Evolutionary conservation across 73 alveolate species (phyloP), one percentile per base, ranked within the genome.

Genomic region (Paramecium octaurelia): DNA sequence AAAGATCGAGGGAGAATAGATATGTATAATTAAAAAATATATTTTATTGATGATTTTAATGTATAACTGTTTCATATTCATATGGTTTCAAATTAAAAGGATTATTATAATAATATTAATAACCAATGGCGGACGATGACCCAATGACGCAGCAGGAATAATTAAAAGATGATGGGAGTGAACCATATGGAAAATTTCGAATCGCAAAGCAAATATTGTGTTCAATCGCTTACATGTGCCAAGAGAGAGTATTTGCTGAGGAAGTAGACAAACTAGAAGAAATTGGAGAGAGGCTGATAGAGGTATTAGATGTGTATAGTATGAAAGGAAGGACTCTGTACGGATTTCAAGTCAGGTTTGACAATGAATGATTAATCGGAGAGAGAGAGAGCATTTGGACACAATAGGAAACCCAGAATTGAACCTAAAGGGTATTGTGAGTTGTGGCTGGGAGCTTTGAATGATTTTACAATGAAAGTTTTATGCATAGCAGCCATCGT

Each of bases 391-490:
- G 92, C 94, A 54, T 95, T 93, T 86, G 98, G 98, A 8, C 91
- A 86, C 83, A 95, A 95, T 76, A 35, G 87, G 14, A 94, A 92
- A 50, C 92, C 59, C 7, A 60, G 42, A n/a, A 77, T 88, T 16
- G 92, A 94, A n/a, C 90, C 90, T 9, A 94, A 95, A 58, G 35
- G 95, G 11, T 95, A 83, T 92, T 85, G 59, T 60, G 92, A 92
- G 57, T 85, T 95, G 34, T 64, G 95, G 44, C 64, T 93, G 85
- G 98, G 93, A 35, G 96, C 98, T 3, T 92, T 95, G 9, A 93
- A 93, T 36, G 99, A 97, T 87, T 73, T 92, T 58, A 97, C 97
- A 86, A 80, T 96, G 23, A 92, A 96, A 34, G 92, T 97, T 58
- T 92, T 97, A 70, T 83, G 92, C 10, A 93, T 96, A 11, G 95